Base-by-base conservation (phyloP, 2,329 filamentous ascomycete species). In the Penicillium verrucosum region DNA sequence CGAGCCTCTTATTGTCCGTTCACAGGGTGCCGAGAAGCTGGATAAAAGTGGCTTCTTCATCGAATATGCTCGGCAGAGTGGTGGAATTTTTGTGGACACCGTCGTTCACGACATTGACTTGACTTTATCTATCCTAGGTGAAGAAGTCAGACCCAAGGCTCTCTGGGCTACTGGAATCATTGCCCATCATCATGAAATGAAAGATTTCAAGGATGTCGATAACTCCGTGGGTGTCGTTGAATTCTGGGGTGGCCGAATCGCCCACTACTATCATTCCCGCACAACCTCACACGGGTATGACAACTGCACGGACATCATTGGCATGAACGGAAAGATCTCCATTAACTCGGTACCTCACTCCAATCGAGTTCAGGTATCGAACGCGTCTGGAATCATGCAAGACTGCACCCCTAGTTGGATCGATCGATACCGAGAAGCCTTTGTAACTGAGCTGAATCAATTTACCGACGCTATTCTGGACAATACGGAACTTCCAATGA, bases 81-180 rank as follows among this genome's bases (percentile, higher is more conserved):
- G 85, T 30, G 85, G 85, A 44, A 86, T 88, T 65, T 88, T 88
- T 61, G 85, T 88, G 51, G 85, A 88, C 73, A 85, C 82, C 73
- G 82, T 81, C 54, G 82, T 88, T 64, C 85, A 88, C 73, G 85
- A 88, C 63, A 87, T 88, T 60, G 83, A 85, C 60, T 77, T 86
- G 2, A 78, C 82, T 0, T 72, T 85, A 4, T 86, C 83, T 82
- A 85, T 81, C 74, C 83, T 85, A 61, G 81, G 81, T 16, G 72
- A 80, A 48, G 78, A 82, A 50, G 74, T 72, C 21, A 65, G 74
- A 5, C 76, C 84, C 58, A 85, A 85, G 70, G 79, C 73, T 44
- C 79, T 83, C 10, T 73, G 75, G 4, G 81, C 82, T 0, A 70
- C 80, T 4, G 83, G 83, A 16, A 80, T 84, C 59, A 81, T 78